Evolutionary conservation across 106 monocot species (phyloP).

Genomic region (Gastrodia elata): DNA sequence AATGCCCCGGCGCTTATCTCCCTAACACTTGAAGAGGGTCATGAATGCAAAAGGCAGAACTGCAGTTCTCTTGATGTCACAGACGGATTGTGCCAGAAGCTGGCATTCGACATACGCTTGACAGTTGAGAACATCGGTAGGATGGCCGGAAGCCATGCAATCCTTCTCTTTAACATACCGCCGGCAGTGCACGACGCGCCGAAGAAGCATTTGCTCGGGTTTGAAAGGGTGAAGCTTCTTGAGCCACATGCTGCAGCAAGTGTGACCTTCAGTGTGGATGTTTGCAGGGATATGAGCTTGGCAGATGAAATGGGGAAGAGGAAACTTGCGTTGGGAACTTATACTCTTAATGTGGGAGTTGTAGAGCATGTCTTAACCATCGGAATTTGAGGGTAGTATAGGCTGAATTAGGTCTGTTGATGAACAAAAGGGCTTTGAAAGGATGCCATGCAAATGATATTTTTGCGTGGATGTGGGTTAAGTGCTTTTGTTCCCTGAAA

Average conservation of each 20-base stretch:
- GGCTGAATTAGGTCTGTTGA: too few species aligned
- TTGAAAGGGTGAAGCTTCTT: conserved; percentile 25
- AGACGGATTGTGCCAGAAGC: conserved; percentile 39
- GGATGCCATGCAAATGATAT: too few species aligned
- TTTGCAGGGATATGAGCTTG: conserved; percentile 47
- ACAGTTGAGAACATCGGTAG: conserved; percentile 33
- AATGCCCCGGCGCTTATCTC: conserved; percentile 18
- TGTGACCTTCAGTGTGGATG: conserved; percentile 21
- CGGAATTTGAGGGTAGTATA: neutral
- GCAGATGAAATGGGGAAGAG: conserved; percentile 36
- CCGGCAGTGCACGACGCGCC: conserved; percentile 19
- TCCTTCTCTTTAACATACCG: conserved; percentile 28
- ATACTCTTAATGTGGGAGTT: conserved; percentile 45
- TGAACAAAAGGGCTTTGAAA: too few species aligned
- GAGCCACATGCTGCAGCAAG: conserved; percentile 6
- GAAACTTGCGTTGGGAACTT: conserved; percentile 41
- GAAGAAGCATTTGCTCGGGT: conserved; percentile 53
- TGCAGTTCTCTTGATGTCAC: conserved; percentile 55
- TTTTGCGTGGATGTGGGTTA: too few species aligned
- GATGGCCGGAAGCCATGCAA: conserved; percentile 45
- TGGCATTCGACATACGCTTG: conserved; percentile 31
- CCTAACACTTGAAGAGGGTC: conserved; percentile 24
- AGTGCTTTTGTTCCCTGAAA: too few species aligned
- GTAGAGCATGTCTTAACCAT: conserved; percentile 29
- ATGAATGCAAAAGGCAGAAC: conserved; percentile 29